A percentile compares a stretch with the other conserved stretches of the same genome.
Conservation (phyloP, 805 yeast species). For the Kazachstania africana region DNA sequence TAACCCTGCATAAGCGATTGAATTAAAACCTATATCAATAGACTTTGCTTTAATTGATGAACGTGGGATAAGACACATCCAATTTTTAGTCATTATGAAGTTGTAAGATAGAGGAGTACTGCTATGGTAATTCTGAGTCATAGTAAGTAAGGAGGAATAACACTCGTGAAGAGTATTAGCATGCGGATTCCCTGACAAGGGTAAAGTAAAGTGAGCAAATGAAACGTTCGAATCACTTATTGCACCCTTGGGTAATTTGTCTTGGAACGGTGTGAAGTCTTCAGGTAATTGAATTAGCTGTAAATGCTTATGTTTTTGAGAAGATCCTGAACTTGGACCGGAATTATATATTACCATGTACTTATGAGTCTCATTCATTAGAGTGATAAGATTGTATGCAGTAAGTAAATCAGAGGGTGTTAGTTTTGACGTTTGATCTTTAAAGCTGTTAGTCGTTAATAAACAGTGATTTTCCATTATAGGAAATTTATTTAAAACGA, state of each 20-base stretch:
- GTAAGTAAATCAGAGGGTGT: conserved; percentile 55
- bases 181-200: too few species aligned
- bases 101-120: conserved; percentile 47
- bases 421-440: conserved; percentile 60
- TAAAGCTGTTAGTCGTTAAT: conserved; percentile 63
- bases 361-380: conserved; percentile 32
- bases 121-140: conserved; percentile 10
- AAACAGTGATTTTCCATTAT: conserved; percentile 69
- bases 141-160: conserved; percentile 30
- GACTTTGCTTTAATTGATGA: background rate
- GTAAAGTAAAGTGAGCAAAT: too few species aligned
- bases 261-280: too few species aligned
- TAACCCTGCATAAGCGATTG: background rate
- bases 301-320: conserved; percentile 85
- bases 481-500: conserved; percentile 81
- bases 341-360: conserved; percentile 82
- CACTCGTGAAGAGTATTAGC: too few species aligned
- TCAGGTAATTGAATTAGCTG: too few species aligned
- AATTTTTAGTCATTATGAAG: conserved; percentile 64
- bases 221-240: too few species aligned
- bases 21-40: background rate
- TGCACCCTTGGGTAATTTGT: too few species aligned
- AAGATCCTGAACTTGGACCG: conserved; percentile 87
- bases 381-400: conserved; percentile 41
- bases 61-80: conserved; percentile 54